Percentiles rank a stretch among this genome's conserved stretches.
phyloP scores from a whole-genome alignment of 106 monocot species.

The Apostasia shenzhenica region DNA sequence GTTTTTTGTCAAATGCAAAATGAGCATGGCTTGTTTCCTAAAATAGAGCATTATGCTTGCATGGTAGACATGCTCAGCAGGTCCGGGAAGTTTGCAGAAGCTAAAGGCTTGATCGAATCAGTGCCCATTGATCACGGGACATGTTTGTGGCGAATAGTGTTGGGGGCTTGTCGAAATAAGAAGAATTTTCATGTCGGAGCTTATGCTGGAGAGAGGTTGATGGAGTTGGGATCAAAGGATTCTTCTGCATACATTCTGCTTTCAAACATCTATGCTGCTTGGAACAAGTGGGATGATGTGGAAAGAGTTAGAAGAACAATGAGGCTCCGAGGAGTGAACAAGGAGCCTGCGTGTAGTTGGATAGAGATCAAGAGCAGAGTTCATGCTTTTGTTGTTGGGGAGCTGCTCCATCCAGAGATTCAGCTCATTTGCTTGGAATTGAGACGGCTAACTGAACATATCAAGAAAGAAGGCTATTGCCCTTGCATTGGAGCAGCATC shows the following conservation, averaged over 20 bases:
- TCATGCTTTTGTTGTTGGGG: constrained; percentile 54
- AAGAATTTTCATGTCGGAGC: constrained; percentile 41
- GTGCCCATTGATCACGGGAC: constrained; percentile 37
- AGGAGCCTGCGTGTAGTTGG: constrained; percentile 81
- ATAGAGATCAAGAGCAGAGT: constrained; percentile 48
- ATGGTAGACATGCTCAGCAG: constrained; percentile 64
- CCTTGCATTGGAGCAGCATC: not conserved
- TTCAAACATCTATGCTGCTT: constrained; percentile 56
- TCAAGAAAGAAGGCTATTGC: constrained; percentile 41
- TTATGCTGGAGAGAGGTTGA: constrained; percentile 57
- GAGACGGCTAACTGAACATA: constrained; percentile 32
- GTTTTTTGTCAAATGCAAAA: constrained; percentile 47
- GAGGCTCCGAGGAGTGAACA: constrained; percentile 43
- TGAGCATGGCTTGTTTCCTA: constrained; percentile 32
- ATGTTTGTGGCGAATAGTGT: constrained; percentile 54
- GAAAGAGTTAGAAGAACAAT: constrained; percentile 50
- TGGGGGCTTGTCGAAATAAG: constrained; percentile 47
- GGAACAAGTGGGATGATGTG: constrained; percentile 47
- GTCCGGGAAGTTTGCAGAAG: constrained; percentile 43
- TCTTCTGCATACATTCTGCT: constrained; percentile 57
- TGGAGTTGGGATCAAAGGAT: constrained; percentile 51
- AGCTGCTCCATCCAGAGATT: constrained; percentile 42
- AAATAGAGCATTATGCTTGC: constrained; percentile 65
- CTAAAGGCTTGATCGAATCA: constrained; percentile 49
- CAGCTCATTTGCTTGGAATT: constrained; percentile 27